These are phyloP conservation scores for Teratosphaeria zuluensis DNA, from an alignment of 2,329 filamentous ascomycete species.

Conservation along the genomic window DNA sequence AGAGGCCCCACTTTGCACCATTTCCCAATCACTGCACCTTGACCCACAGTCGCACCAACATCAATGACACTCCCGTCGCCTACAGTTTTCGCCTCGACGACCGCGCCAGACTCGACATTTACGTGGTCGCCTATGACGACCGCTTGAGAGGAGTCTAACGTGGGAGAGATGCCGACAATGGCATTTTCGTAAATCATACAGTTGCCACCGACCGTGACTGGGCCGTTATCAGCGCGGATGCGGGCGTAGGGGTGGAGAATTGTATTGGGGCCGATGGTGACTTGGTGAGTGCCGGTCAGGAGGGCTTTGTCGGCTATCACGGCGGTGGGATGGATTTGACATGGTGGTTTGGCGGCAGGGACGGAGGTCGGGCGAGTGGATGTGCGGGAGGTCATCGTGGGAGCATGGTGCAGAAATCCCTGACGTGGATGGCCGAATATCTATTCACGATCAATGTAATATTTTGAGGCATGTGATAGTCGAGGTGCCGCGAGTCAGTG, in stretches of 20 bases:
- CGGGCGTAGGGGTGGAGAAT: constrained; percentile 77
- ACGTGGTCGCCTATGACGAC: constrained; percentile 34
- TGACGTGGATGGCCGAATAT: too few relatives aligned
- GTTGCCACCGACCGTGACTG: constrained; percentile 34
- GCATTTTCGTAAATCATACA: constrained; percentile 69
- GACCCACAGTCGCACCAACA: constrained; percentile 21
- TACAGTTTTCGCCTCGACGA: constrained; percentile 27
- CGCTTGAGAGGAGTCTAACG: constrained; percentile 14
- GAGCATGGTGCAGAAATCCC: not conserved
- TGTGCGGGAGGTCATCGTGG: not conserved
- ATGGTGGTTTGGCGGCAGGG: constrained; percentile 22
- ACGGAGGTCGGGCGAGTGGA: not conserved
- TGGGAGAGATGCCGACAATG: constrained; percentile 21
- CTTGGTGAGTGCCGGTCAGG: constrained; percentile 61
- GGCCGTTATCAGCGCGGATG: constrained; percentile 32
- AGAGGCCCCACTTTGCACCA: constrained; percentile 36
- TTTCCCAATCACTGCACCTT: constrained; percentile 36
- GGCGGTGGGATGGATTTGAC: constrained; percentile 36
- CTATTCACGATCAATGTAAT: not conserved
- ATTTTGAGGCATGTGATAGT: not conserved
- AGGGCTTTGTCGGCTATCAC: constrained; percentile 40
- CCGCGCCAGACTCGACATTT: constrained; percentile 34
- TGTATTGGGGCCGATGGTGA: constrained; percentile 66
- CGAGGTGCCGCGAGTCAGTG: not conserved
- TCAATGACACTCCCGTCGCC: constrained; percentile 23